phyloP scores from a whole-genome alignment of 148 eudicot species.

The Gaultheria prostrata region DNA sequence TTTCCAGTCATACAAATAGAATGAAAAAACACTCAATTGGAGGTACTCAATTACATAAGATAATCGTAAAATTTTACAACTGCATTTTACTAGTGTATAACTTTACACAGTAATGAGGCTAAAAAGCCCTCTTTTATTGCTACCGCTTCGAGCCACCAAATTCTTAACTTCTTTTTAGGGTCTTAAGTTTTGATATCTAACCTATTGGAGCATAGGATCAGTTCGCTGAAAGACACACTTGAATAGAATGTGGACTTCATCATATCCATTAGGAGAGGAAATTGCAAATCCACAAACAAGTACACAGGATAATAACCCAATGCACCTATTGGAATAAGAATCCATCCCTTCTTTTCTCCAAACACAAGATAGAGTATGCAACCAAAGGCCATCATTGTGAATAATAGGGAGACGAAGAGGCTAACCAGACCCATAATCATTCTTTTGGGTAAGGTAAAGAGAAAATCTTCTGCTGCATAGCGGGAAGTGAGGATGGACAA shows the following conservation, averaged over 20 bases:
- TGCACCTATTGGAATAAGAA: not conserved
- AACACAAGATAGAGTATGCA: not conserved
- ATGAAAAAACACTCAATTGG: too few species aligned
- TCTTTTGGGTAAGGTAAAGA: not conserved
- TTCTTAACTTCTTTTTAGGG: too few species aligned
- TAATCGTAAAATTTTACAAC: too few species aligned
- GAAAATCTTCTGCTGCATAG: not conserved
- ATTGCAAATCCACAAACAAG: not conserved
- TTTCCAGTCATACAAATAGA: too few species aligned
- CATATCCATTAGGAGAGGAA: not conserved
- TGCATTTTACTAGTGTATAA: too few species aligned
- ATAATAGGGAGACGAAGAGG: not conserved
- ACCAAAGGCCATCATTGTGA: not conserved
- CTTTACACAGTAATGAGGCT: too few species aligned
- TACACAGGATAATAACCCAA: not conserved
- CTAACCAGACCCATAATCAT: not conserved
- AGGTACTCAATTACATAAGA: too few species aligned
- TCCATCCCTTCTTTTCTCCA: not conserved
- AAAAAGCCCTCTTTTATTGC: too few species aligned
- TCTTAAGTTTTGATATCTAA: not conserved
- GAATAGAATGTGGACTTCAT: not conserved
- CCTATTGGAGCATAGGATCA: not conserved
- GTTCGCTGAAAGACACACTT: not conserved
- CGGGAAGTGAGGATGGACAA: not conserved
- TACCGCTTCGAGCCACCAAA: too few species aligned